A percentile compares a stretch with the other conserved stretches of the same genome.
phyloP scores from a whole-genome alignment of 2,329 filamentous ascomycete genomes.

The Colletotrichum sp. region DNA sequence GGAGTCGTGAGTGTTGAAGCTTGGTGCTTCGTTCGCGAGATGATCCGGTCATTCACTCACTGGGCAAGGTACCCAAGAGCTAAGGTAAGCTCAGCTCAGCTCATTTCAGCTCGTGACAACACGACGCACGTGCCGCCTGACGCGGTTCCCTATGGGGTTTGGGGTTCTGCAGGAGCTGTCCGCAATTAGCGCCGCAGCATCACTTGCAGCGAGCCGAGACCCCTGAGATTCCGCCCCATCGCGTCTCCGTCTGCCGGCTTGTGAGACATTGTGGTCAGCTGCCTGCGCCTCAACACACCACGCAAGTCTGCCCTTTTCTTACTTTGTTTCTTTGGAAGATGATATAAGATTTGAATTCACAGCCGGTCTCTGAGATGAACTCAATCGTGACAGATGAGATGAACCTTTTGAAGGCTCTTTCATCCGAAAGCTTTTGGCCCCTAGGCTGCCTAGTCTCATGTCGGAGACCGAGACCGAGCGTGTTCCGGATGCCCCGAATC shows the following conservation, averaged over 20 bases:
- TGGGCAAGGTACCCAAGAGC: neutral
- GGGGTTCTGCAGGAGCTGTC: neutral
- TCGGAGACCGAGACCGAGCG: neutral
- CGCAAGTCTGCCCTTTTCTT: neutral
- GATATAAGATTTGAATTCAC: neutral
- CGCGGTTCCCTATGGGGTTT: neutral
- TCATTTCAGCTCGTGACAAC: neutral
- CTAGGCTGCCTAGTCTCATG: neutral
- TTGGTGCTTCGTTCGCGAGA: neutral
- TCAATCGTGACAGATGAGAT: neutral
- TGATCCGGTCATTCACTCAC: neutral
- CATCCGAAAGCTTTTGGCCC: neutral
- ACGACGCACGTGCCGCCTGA: slow-evolving; percentile 5
- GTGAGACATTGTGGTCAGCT: neutral
- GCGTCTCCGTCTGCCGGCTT: neutral
- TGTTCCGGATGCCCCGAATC: neutral
- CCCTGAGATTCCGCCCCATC: neutral
- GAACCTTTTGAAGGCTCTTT: neutral
- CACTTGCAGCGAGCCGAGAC: neutral
- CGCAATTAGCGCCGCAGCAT: neutral
- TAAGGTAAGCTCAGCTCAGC: neutral
- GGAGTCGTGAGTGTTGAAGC: neutral
- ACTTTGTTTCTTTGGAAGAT: neutral
- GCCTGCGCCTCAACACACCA: neutral
- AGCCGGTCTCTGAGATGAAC: neutral